A percentile compares a stretch with the other conserved stretches of the same genome.
These are phyloP conservation scores for Hypoxylon subgilvum DNA, from an alignment of 495 filamentous ascomycete species.

Conservation along the genomic window DNA sequence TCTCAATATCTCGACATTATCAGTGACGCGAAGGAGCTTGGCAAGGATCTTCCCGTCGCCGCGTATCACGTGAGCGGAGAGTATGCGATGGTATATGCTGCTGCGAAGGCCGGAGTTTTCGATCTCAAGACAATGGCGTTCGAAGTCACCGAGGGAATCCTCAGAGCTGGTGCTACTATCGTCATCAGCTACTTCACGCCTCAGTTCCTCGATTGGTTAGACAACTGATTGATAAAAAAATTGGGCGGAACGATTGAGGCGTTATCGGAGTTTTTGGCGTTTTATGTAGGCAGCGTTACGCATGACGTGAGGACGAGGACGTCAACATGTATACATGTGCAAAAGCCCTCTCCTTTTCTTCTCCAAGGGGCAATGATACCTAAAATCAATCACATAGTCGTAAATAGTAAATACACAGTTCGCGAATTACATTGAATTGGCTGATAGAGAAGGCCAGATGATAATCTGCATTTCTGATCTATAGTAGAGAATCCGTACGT, in stretches of 20 bases:
- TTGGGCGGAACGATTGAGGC: constrained; percentile 1
- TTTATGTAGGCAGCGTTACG: constrained; percentile 1
- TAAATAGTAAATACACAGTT: background rate
- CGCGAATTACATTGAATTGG: background rate
- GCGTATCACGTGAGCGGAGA: constrained; percentile 98
- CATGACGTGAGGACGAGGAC: constrained; percentile 15
- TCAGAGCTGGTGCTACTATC: constrained; percentile 90
- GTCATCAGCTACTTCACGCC: constrained; percentile 94
- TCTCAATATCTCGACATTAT: constrained; percentile 95
- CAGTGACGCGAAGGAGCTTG: constrained; percentile 91
- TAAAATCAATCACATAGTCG: background rate
- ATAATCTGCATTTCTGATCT: background rate
- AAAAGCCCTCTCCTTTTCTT: constrained; percentile 1
- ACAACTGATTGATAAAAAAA: constrained; percentile 37
- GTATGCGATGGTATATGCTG: constrained; percentile 97
- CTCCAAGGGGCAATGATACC: background rate
- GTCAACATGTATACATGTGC: constrained; percentile 26
- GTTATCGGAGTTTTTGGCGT: constrained; percentile 20
- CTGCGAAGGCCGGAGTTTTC: constrained; percentile 95
- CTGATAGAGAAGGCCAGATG: background rate
- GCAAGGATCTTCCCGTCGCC: constrained; percentile 85
- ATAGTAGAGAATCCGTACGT: too few relatives aligned
- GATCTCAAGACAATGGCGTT: constrained; percentile 95
- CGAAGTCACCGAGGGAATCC: constrained; percentile 88
- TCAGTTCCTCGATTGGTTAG: constrained; percentile 87